Percentiles rank a stretch among this genome's conserved stretches.
Evolutionary conservation across 176 grass and related monocot genomes (phyloP).

Genomic region (Juncus inflexus): DNA sequence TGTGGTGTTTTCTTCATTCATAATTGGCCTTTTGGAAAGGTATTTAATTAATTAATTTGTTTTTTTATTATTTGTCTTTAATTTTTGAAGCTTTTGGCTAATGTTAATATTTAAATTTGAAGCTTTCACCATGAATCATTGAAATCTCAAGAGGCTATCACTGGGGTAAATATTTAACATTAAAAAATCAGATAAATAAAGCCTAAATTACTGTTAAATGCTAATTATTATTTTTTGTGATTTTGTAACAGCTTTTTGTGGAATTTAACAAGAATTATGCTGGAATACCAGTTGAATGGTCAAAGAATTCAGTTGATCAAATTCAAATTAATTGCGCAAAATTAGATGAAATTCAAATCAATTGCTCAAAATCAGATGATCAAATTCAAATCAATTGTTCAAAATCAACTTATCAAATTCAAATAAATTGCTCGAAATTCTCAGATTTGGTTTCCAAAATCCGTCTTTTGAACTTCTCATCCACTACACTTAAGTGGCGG

Average conservation of each 20-base stretch:
- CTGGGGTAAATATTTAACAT: slow-evolving; percentile 51
- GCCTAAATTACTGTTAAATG: background rate
- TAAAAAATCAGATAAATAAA: slow-evolving; percentile 15
- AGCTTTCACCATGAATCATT: slow-evolving; percentile 87
- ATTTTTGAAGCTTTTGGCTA: slow-evolving; percentile 4
- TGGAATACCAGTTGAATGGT: slow-evolving; percentile 85
- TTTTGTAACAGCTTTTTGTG: slow-evolving; percentile 73
- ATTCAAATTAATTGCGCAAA: background rate
- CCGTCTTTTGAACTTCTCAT: slow-evolving; percentile 16
- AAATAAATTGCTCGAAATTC: background rate
- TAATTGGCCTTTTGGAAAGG: slow-evolving; percentile 88
- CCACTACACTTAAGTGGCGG: slow-evolving; percentile 25
- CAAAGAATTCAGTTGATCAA: slow-evolving; percentile 55
- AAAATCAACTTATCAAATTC: too few relatives aligned
- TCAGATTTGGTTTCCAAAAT: slow-evolving; percentile 25
- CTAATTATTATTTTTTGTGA: slow-evolving; percentile 18
- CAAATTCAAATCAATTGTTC: too few relatives aligned
- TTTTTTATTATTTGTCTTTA: slow-evolving; percentile 3
- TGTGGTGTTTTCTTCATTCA: slow-evolving; percentile 70
- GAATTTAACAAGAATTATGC: slow-evolving; percentile 81
- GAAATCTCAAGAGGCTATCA: slow-evolving; percentile 91
- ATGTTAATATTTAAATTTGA: slow-evolving; percentile 36
- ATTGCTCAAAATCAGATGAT: too few relatives aligned
- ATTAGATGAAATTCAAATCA: background rate
- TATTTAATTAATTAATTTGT: slow-evolving; percentile 24